Conservation (phyloP, 163 green algal genomes). For the Botryococcus braunii region DNA sequence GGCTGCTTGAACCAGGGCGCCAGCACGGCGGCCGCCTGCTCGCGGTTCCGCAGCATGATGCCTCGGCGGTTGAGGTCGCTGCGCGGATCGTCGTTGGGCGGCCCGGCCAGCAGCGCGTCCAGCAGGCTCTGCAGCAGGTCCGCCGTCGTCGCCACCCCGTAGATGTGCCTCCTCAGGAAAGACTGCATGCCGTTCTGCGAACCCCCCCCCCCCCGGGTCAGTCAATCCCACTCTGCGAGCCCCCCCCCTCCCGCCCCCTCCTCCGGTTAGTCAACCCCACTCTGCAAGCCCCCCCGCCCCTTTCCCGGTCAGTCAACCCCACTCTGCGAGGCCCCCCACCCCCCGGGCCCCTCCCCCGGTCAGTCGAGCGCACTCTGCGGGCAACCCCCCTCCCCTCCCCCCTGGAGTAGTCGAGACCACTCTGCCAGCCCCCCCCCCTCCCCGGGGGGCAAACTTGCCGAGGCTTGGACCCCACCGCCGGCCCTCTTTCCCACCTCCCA, state of each 20-base stretch:
- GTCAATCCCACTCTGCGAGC: neutral
- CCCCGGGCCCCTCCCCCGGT: too few relatives aligned
- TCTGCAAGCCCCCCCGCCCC: neutral
- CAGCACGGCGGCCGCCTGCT: too few relatives aligned
- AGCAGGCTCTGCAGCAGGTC: neutral
- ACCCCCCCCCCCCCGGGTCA: neutral
- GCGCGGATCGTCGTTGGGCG: neutral
- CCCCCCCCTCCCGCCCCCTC: too few relatives aligned
- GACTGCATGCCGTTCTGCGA: slow-evolving; percentile 7
- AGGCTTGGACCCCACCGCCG: too few relatives aligned
- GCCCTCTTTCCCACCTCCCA: neutral
- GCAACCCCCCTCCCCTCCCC: too few relatives aligned
- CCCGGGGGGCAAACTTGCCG: too few relatives aligned
- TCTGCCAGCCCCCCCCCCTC: too few relatives aligned
- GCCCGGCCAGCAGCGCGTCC: neutral
- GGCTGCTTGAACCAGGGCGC: neutral
- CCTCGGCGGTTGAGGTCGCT: neutral
- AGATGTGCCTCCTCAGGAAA: slow-evolving; percentile 3
- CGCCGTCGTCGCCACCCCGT: neutral
- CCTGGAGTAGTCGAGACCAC: too few relatives aligned
- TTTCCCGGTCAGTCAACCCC: neutral
- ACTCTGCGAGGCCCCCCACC: neutral
- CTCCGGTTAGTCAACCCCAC: neutral
- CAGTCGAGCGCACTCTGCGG: too few relatives aligned
- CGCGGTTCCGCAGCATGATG: too few relatives aligned